A percentile compares a stretch with the other conserved stretches of the same genome.
Evolutionary conservation across 1,139 yeast genomes (phyloP).

Genomic region (Hyphopichia fennica): DNA sequence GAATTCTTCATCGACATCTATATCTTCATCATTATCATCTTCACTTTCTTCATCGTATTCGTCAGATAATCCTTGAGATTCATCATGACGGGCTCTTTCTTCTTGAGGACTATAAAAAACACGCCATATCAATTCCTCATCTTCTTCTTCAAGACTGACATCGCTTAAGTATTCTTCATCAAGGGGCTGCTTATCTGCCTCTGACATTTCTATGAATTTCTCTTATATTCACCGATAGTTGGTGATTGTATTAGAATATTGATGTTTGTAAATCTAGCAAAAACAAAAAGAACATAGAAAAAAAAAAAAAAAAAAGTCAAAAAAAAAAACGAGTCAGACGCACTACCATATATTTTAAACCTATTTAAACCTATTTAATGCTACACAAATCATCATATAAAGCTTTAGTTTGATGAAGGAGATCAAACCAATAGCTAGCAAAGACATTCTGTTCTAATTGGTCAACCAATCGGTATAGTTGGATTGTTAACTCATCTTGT

Average conservation of each 20-base stretch:
- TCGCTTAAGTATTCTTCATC: slow-evolving; percentile 29
- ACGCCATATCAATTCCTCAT: slow-evolving; percentile 47
- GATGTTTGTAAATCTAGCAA: background rate
- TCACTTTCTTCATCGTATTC: slow-evolving; percentile 29
- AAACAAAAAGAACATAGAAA: background rate
- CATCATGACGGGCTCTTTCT: slow-evolving; percentile 9
- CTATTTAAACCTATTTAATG: background rate
- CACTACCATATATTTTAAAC: background rate
- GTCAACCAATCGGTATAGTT: slow-evolving; percentile 1
- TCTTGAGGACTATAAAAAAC: slow-evolving; percentile 38
- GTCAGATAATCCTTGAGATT: slow-evolving; percentile 18
- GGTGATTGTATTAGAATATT: background rate
- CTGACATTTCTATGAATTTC: background rate
- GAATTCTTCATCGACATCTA: slow-evolving; percentile 15
- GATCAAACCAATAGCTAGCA: slow-evolving; percentile 1
- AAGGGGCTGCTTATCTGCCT: background rate
- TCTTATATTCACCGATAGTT: too few species aligned
- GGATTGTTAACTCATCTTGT: too few species aligned
- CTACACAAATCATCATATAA: background rate
- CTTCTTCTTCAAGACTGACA: slow-evolving; percentile 48
- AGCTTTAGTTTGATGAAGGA: background rate
- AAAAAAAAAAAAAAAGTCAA: background rate
- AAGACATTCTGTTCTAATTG: background rate
- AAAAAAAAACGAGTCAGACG: background rate
- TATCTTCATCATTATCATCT: slow-evolving; percentile 12